Conservation (phyloP, 768 basidiomycete species). For the Pholiota conissans region DNA sequence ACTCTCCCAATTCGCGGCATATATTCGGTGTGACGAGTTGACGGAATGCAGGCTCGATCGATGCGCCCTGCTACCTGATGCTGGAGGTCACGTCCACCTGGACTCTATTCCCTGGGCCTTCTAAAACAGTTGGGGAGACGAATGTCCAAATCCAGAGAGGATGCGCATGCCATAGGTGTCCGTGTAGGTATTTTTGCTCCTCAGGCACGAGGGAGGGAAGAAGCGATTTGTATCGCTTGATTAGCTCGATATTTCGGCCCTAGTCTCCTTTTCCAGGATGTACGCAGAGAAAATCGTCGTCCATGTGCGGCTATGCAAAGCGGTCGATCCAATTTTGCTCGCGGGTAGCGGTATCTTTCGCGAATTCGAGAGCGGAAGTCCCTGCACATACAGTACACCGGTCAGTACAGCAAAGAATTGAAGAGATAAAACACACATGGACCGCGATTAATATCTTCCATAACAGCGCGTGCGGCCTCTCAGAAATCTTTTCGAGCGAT, state of each 20-base stretch:
- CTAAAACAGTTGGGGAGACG: conserved; percentile 35
- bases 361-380: no score
- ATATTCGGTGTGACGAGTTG: no score
- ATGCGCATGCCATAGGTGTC: conserved; percentile 54
- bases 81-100: conserved; percentile 24
- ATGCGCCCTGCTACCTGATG: conserved; percentile 56
- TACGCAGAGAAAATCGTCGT: conserved; percentile 40
- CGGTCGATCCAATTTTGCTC: conserved; percentile 44
- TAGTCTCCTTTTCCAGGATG: conserved; percentile 45
- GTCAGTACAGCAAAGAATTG: no score
- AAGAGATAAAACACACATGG: no score
- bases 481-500: no score
- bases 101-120: no score
- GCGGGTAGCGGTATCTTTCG: no score
- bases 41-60: conserved; percentile 54
- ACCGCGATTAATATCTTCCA: no score
- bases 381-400: no score
- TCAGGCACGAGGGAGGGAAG: conserved; percentile 44
- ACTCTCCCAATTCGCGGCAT: no score
- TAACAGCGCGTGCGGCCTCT: no score
- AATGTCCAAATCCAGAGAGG: conserved; percentile 52
- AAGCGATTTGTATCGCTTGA: conserved; percentile 47
- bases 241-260: conserved; percentile 47
- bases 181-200: conserved; percentile 35
- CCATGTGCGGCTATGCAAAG: conserved; percentile 55